phyloP scores from a whole-genome alignment of 805 yeast species.

The Blastobotrys chiropterorum region DNA sequence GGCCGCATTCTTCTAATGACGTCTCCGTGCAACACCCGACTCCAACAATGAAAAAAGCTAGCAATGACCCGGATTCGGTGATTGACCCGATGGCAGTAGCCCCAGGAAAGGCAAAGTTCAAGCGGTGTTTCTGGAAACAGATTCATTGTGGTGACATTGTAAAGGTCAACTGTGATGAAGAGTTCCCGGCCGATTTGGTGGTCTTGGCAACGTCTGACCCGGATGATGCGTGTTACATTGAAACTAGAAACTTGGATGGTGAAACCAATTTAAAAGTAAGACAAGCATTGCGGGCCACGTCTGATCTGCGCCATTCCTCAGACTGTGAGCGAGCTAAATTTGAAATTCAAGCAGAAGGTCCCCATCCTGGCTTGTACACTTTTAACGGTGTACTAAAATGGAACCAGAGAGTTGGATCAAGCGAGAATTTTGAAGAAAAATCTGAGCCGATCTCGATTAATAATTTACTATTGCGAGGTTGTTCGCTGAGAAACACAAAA shows the following conservation, averaged over 20 bases:
- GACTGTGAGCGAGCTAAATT: slow-evolving; percentile 56
- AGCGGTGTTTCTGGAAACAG: slow-evolving; percentile 60
- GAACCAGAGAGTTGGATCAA: slow-evolving; percentile 26
- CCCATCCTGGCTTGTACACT: slow-evolving; percentile 56
- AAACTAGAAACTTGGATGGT: slow-evolving; percentile 66
- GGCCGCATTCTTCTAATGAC: too few species aligned
- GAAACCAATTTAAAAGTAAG: slow-evolving; percentile 69
- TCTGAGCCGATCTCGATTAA: slow-evolving; percentile 56
- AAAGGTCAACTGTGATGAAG: slow-evolving; percentile 62
- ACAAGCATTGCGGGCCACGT: slow-evolving; percentile 48
- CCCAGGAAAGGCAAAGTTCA: slow-evolving; percentile 35
- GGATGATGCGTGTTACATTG: slow-evolving; percentile 65
- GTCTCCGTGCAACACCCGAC: too few species aligned
- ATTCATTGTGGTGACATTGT: slow-evolving; percentile 70
- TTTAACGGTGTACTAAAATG: slow-evolving; percentile 64
- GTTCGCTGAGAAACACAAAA: slow-evolving; percentile 64
- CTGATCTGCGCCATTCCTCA: slow-evolving; percentile 45
- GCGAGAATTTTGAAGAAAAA: slow-evolving; percentile 21
- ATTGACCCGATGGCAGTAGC: slow-evolving; percentile 30
- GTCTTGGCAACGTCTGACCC: slow-evolving; percentile 62
- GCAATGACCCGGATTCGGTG: too few species aligned
- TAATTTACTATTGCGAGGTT: slow-evolving; percentile 65
- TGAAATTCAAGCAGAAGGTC: slow-evolving; percentile 65
- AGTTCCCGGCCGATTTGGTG: slow-evolving; percentile 70
- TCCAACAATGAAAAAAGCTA: too few species aligned